These are phyloP conservation scores for Alloascoidea africana DNA, from an alignment of 805 yeast genomes.

Conservation along the genomic window DNA sequence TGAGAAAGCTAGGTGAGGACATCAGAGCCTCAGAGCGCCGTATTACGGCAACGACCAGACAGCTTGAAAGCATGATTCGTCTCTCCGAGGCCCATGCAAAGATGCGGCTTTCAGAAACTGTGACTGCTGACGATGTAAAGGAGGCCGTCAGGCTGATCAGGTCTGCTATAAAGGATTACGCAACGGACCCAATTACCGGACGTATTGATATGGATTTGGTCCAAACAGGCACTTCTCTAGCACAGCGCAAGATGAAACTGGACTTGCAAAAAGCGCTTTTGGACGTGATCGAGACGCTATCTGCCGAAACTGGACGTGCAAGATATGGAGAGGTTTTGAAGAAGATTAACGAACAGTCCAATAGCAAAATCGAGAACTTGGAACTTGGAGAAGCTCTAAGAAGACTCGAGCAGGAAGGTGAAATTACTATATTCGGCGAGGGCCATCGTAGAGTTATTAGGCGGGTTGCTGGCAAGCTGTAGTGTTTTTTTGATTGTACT, in stretches of 20 bases:
- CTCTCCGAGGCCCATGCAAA: constrained; percentile 94
- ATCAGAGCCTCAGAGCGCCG: constrained; percentile 73
- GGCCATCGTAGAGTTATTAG: constrained; percentile 50
- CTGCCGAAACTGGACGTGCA: constrained; percentile 23
- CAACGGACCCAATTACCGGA: constrained; percentile 95
- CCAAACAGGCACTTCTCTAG: constrained; percentile 87
- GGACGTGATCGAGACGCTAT: constrained; percentile 26
- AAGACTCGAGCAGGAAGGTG: constrained; percentile 57
- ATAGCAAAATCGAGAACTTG: constrained; percentile 48
- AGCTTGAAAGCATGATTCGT: constrained; percentile 90
- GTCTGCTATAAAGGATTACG: constrained; percentile 93
- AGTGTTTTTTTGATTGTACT: too few relatives aligned
- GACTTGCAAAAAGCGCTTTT: constrained; percentile 53
- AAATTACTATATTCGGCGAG: constrained; percentile 54
- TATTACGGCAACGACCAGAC: constrained; percentile 96
- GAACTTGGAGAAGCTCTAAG: constrained; percentile 58
- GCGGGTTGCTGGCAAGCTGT: too few relatives aligned
- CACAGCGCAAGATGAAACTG: constrained; percentile 65
- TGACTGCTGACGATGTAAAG: constrained; percentile 66
- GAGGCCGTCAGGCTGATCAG: constrained; percentile 91
- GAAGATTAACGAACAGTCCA: constrained; percentile 49
- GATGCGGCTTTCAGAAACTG: constrained; percentile 66
- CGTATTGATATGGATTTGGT: constrained; percentile 94
- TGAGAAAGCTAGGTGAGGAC: constrained; percentile 92
- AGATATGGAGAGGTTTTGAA: constrained; percentile 43